Conservation (phyloP, 169 alveolate species). For the Miamiensis avidus region DNA sequence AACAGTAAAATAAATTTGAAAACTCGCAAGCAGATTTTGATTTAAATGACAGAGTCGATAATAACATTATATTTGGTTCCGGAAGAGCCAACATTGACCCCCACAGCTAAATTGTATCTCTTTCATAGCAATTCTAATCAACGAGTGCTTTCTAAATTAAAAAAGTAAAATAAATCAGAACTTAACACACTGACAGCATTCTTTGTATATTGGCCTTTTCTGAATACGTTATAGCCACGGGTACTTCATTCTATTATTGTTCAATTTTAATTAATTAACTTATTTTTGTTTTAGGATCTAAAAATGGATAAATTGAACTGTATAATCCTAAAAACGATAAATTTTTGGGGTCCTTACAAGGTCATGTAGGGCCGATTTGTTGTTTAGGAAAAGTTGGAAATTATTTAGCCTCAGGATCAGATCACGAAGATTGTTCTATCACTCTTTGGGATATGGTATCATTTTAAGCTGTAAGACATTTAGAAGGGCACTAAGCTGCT, state of each 20-base stretch:
- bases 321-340: too few relatives aligned
- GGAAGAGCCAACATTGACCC: too few relatives aligned
- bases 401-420: not conserved
- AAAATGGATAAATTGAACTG: not conserved
- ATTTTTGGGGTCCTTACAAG: not conserved
- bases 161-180: too few relatives aligned
- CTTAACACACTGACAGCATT: not conserved
- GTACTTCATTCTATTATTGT: not conserved
- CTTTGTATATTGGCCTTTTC: not conserved
- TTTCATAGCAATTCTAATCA: too few relatives aligned
- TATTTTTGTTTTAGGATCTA: not conserved
- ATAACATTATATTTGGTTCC: too few relatives aligned
- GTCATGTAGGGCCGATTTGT: not conserved
- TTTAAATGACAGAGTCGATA: too few relatives aligned
- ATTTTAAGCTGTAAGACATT: not conserved
- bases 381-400: not conserved
- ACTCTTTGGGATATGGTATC: not conserved
- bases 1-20: too few relatives aligned
- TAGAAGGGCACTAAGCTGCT: not conserved
- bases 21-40: too few relatives aligned
- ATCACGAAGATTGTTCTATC: not conserved
- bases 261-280: too few relatives aligned
- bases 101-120: too few relatives aligned
- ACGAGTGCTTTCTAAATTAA: too few relatives aligned
- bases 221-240: not conserved